Evolutionary conservation across 2,329 filamentous ascomycete genomes (phyloP).

Genomic region (Ambrosiella xylebori): DNA sequence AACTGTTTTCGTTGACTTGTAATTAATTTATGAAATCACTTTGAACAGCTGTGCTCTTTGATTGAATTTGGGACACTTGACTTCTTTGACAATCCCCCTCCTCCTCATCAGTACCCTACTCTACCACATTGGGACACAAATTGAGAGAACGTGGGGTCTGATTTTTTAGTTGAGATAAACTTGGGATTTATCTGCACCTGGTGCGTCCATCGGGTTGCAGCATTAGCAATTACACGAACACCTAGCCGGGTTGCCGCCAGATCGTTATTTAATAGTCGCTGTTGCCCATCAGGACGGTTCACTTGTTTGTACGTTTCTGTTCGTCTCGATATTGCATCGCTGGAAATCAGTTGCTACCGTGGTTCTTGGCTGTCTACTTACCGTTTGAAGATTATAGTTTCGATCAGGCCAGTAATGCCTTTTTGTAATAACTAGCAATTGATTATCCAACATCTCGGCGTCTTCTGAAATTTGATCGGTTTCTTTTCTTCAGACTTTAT

Average conservation of each 20-base stretch:
- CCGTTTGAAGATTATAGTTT: background rate
- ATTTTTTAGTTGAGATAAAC: background rate
- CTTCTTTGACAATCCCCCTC: too few species aligned
- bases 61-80: too few species aligned
- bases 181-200: background rate
- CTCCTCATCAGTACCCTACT: too few species aligned
- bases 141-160: too few species aligned
- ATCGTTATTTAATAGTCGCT: background rate
- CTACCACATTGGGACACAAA: too few species aligned
- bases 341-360: background rate
- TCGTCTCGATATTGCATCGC: background rate
- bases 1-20: too few species aligned
- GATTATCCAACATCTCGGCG: background rate
- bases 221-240: background rate
- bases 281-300: background rate
- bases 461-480: background rate
- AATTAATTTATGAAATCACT: too few species aligned
- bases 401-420: too few species aligned
- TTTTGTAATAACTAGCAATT: too few species aligned
- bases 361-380: background rate
- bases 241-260: background rate
- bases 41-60: too few species aligned
- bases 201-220: background rate
- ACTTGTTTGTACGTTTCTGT: background rate
- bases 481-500: background rate